These are phyloP conservation scores for Microcyclospora tardicrescens DNA, from an alignment of 2,329 filamentous ascomycete species.

Conservation along the genomic window DNA sequence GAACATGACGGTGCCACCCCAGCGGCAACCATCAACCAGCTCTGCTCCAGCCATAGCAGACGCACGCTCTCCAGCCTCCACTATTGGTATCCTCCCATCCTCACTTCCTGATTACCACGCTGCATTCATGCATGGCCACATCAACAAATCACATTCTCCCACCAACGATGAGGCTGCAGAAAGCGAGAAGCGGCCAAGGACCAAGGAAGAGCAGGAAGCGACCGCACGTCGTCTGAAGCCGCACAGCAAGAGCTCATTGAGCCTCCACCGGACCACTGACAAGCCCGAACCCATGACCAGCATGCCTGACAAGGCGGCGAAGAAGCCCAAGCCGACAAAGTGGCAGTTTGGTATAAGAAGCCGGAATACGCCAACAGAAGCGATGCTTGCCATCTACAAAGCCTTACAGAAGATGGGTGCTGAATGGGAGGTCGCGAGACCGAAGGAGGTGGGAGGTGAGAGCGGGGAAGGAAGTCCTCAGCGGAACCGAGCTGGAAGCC, in stretches of 20 bases:
- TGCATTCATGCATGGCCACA: slow-evolving; percentile 66
- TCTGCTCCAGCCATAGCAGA: slow-evolving; percentile 24
- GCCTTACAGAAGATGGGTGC: slow-evolving; percentile 78
- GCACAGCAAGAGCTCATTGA: slow-evolving; percentile 52
- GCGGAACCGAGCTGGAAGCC: slow-evolving; percentile 13
- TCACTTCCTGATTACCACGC: slow-evolving; percentile 84
- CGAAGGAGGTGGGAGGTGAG: slow-evolving; percentile 19
- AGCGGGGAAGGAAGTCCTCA: slow-evolving; percentile 24
- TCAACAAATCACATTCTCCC: slow-evolving; percentile 23
- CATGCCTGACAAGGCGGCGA: slow-evolving; percentile 29
- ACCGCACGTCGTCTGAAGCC: slow-evolving; percentile 72
- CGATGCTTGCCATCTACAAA: slow-evolving; percentile 89
- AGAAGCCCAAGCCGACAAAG: slow-evolving; percentile 56
- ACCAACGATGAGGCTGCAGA: slow-evolving; percentile 20
- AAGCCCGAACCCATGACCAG: slow-evolving; percentile 43
- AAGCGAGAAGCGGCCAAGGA: slow-evolving; percentile 32
- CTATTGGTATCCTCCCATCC: slow-evolving; percentile 81
- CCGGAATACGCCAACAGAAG: slow-evolving; percentile 85
- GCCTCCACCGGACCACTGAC: slow-evolving; percentile 15
- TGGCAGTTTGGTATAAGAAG: slow-evolving; percentile 98
- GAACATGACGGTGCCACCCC: slow-evolving; percentile 13
- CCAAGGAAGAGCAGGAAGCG: slow-evolving; percentile 60
- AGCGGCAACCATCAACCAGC: slow-evolving; percentile 32
- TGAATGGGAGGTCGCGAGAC: slow-evolving; percentile 56
- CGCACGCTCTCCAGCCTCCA: slow-evolving; percentile 45